Evolutionary conservation across 352 stramenopile species (phyloP), one percentile per base, ranked within the genome.

Genomic region (Phytopythium litorale): DNA sequence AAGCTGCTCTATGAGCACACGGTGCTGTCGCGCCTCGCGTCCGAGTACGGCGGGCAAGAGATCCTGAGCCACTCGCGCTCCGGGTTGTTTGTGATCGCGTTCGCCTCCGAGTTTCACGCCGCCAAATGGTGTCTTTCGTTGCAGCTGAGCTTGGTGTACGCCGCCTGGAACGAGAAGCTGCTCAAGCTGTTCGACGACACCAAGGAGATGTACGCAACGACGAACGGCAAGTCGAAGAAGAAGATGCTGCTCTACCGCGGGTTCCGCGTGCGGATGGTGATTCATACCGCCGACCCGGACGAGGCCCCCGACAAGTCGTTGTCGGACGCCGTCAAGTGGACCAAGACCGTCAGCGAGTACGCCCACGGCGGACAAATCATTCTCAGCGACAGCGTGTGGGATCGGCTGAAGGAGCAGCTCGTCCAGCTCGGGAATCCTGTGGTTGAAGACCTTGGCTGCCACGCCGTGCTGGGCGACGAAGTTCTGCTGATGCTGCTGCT

Each of bases 1-100:
- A 93, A 92, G 59, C 56, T 91, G 38, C 65, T 95, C 46, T 95
- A 95, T 55, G 87, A 94, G 56, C 87, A 95, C 69, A 95, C 86
- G 37, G 86, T 95, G 55, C 71, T 92, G 7, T 94, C 84, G 52
- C 73, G 87, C n/a, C 65, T 95, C 16, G 75, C 82, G 56, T 91
- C 82, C 9, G 87, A 95, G 61, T 95, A 95, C 62, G 81, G 81
- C 28, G 87, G 87, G 9, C 77, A 93, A 58, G 87, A 95, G 65
- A 81, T 94, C 55, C 49, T 92, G 28, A 91, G 83, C 63, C 86
- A 91, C 55, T 78, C 84, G 48, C 62, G 81, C 12, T 89, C 81
- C 15, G 87, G 84, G 1, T 75, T 94, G 1, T 95, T 94, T 62
- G 79, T 93, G 40, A 91, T 95, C 65, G 84, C 82, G 0, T 95